Conservation (phyloP, 129 eudicot genomes). For the Solidago caesia region DNA sequence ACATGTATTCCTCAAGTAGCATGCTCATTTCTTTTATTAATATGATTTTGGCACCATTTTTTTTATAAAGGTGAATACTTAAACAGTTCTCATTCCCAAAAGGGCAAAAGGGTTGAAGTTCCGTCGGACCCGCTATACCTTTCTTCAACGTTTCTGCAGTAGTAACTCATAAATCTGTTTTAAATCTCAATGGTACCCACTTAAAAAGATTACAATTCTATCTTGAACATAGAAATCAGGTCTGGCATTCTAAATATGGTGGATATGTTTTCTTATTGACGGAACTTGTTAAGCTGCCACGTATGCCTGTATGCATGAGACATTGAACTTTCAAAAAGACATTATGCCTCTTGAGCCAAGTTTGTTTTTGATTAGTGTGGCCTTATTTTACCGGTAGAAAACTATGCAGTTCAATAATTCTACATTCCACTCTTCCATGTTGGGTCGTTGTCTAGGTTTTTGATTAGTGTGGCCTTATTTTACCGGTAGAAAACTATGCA, state of each 20-base stretch:
- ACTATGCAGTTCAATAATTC: not conserved
- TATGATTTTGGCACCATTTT: not conserved
- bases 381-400: not conserved
- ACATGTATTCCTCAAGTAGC: conserved; percentile 1
- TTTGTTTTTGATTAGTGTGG: not conserved
- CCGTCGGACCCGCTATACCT: not conserved
- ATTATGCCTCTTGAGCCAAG: not conserved
- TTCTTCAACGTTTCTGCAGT: not conserved
- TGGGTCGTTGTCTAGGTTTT: not conserved
- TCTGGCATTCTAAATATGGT: not conserved
- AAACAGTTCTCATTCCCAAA: not conserved
- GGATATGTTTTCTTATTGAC: not conserved
- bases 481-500: conserved; percentile 3
- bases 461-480: conserved; percentile 8
- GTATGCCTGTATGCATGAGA: not conserved
- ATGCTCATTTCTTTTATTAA: not conserved
- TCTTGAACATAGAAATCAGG: not conserved
- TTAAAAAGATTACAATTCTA: conserved; percentile 3
- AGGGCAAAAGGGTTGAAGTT: too few relatives aligned
- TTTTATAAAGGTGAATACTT: not conserved
- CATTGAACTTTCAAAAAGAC: not conserved
- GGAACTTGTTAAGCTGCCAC: conserved; percentile 11
- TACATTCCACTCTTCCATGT: not conserved
- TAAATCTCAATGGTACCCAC: conserved; percentile 18
- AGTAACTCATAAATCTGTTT: conserved; percentile 3